These are phyloP conservation scores for Starmera pachycereana DNA, from an alignment of 805 yeast genomes.

Conservation along the genomic window DNA sequence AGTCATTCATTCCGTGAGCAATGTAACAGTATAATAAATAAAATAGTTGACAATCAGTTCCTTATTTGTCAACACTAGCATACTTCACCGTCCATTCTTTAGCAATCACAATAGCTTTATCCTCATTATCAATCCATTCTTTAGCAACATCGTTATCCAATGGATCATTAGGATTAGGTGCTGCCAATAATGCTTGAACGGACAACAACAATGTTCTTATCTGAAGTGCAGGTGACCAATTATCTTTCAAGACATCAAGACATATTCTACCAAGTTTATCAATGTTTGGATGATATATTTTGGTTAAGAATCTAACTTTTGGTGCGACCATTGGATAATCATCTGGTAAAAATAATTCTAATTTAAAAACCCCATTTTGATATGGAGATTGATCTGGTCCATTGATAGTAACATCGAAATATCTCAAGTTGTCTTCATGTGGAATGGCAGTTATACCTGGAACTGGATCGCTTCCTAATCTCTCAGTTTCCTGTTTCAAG, in stretches of 20 bases:
- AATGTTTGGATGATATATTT: slow-evolving; percentile 93
- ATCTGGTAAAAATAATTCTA: slow-evolving; percentile 87
- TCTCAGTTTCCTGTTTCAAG: slow-evolving; percentile 65
- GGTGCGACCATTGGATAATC: slow-evolving; percentile 90
- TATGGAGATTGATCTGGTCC: slow-evolving; percentile 92
- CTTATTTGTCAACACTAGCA: slow-evolving; percentile 15
- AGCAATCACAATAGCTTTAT: slow-evolving; percentile 73
- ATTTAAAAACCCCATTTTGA: slow-evolving; percentile 70
- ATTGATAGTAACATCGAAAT: slow-evolving; percentile 83
- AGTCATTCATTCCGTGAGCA: too few relatives aligned
- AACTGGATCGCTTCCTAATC: slow-evolving; percentile 87
- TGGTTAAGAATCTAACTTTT: slow-evolving; percentile 85
- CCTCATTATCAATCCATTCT: slow-evolving; percentile 86
- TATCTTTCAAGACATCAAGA: slow-evolving; percentile 84
- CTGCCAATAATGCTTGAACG: slow-evolving; percentile 86
- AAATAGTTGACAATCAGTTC: too few relatives aligned
- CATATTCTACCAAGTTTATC: slow-evolving; percentile 94
- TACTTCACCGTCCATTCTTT: slow-evolving; percentile 30
- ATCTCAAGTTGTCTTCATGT: slow-evolving; percentile 86
- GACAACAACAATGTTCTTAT: slow-evolving; percentile 86
- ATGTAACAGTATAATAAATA: too few relatives aligned
- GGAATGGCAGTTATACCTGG: slow-evolving; percentile 93
- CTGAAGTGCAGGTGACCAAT: slow-evolving; percentile 97
- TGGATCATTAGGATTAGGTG: slow-evolving; percentile 98
- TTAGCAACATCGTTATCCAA: slow-evolving; percentile 96